A percentile compares a stretch with the other conserved stretches of the same genome.
These are phyloP conservation scores for Phytophthora uliginosa DNA, from an alignment of 352 stramenopile genomes.

Conservation along the genomic window DNA sequence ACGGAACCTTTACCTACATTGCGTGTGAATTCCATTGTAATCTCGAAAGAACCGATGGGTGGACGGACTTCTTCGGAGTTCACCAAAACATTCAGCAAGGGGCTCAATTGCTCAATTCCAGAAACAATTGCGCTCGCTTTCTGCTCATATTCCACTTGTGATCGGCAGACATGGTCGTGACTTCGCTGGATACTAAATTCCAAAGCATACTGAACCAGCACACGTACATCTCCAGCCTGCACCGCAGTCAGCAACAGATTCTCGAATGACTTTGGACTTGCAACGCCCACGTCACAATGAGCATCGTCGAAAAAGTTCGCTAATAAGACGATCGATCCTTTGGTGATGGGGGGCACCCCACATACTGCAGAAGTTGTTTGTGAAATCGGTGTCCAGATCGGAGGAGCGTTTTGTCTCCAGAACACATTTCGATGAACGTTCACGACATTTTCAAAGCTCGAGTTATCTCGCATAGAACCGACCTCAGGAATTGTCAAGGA, in stretches of 20 bases:
- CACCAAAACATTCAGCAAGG: slow-evolving; percentile 54
- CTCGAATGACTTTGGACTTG: slow-evolving; percentile 62
- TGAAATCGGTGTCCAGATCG: slow-evolving; percentile 31
- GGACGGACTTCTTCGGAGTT: slow-evolving; percentile 36
- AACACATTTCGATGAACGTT: slow-evolving; percentile 64
- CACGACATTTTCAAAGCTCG: slow-evolving; percentile 42
- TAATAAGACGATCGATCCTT: slow-evolving; percentile 46
- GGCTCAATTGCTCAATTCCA: slow-evolving; percentile 61
- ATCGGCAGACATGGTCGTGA: slow-evolving; percentile 60
- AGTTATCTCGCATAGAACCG: slow-evolving; percentile 45
- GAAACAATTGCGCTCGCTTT: slow-evolving; percentile 51
- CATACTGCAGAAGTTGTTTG: background rate
- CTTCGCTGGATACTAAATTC: slow-evolving; percentile 49
- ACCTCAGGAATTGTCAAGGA: slow-evolving; percentile 36
- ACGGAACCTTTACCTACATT: slow-evolving; percentile 28
- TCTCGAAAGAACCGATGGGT: slow-evolving; percentile 62
- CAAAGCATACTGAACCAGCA: slow-evolving; percentile 47
- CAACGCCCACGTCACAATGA: slow-evolving; percentile 52
- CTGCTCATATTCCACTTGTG: slow-evolving; percentile 58
- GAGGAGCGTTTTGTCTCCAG: slow-evolving; percentile 58
- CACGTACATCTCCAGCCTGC: slow-evolving; percentile 58
- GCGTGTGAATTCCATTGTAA: slow-evolving; percentile 55
- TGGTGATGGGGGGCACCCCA: background rate
- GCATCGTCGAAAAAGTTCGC: slow-evolving; percentile 72
- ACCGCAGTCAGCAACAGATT: slow-evolving; percentile 64